Conservation (phyloP, 2,329 filamentous ascomycete species). For the Aureobasidium sp. region DNA sequence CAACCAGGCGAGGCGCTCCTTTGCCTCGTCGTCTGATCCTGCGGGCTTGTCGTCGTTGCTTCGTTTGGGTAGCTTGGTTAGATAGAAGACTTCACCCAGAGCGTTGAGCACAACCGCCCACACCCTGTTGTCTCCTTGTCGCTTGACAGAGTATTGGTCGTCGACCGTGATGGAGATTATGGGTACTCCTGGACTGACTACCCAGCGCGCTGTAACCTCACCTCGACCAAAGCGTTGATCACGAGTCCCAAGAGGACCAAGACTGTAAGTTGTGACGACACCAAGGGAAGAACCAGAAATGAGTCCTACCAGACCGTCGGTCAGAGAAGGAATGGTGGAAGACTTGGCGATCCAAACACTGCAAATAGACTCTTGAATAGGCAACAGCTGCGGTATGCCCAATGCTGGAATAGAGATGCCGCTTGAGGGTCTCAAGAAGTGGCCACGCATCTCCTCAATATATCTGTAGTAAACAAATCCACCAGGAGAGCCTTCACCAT, state of each 20-base stretch:
- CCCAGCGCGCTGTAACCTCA: conserved; percentile 81
- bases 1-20: conserved; percentile 66
- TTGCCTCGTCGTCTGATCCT: conserved; percentile 38
- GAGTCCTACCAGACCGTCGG: conserved; percentile 72
- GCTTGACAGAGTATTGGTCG: conserved; percentile 67
- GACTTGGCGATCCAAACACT: conserved; percentile 90
- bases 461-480: conserved; percentile 74
- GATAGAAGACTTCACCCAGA: conserved; percentile 81
- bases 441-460: conserved; percentile 65
- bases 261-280: conserved; percentile 71
- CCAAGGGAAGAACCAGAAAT: conserved; percentile 77
- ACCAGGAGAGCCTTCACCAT: conserved; percentile 79
- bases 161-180: conserved; percentile 80
- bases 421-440: conserved; percentile 60
- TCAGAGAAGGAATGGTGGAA: conserved; percentile 59
- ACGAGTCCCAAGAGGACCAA: conserved; percentile 42
- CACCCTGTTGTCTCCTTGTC: conserved; percentile 62
- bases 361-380: conserved; percentile 63
- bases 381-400: conserved; percentile 70
- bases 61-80: conserved; percentile 62
- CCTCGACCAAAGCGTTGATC: conserved; percentile 60
- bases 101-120: conserved; percentile 96
- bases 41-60: conserved; percentile 29
- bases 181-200: conserved; percentile 84
- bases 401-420: conserved; percentile 55